These are phyloP conservation scores for Capsella rubella DNA, from an alignment of 441 rosid species.

Conservation along the genomic window DNA sequence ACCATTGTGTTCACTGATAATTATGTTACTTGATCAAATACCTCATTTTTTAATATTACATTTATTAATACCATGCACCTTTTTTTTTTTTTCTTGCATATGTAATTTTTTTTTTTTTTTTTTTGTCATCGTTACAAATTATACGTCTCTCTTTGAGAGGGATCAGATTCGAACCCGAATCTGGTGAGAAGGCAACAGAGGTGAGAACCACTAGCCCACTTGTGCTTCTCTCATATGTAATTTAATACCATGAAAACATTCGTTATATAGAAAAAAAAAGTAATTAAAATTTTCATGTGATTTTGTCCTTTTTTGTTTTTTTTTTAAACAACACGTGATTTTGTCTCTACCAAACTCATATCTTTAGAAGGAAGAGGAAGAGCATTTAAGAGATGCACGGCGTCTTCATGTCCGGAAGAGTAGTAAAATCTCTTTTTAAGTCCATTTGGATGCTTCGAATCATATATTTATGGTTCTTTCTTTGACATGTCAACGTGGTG, in stretches of 20 bases:
- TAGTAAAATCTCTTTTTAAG: background rate
- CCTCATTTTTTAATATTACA: background rate
- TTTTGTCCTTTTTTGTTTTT: background rate
- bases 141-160: too few species aligned
- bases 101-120: background rate
- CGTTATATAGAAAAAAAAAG: background rate
- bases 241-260: background rate
- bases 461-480: background rate
- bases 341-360: background rate
- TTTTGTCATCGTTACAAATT: too few species aligned
- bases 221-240: background rate
- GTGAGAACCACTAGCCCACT: too few species aligned
- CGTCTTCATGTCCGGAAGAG: background rate
- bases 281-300: background rate
- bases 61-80: too few species aligned
- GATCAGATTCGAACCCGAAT: too few species aligned
- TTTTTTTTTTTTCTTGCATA: background rate
- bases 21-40: background rate
- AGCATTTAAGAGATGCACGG: constrained; percentile 24
- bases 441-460: constrained; percentile 18
- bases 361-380: background rate
- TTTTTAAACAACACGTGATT: too few species aligned
- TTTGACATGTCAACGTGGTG: constrained; percentile 29
- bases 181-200: too few species aligned
- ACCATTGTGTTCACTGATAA: background rate